Base-by-base conservation (phyloP, 164 flowering plant species). In the Umbellularia californica region DNA sequence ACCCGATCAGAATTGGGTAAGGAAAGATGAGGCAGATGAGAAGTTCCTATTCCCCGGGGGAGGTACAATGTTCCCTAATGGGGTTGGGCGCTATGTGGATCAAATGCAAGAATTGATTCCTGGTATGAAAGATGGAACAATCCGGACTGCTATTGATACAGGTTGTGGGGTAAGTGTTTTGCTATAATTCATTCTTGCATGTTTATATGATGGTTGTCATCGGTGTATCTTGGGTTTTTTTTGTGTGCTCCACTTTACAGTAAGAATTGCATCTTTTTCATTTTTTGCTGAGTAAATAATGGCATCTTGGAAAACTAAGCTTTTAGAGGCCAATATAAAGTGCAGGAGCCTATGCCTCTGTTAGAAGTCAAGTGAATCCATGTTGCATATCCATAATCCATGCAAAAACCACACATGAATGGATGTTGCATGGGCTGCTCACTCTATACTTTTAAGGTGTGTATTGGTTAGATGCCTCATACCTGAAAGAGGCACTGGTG, bases 31-130 rank as follows among this genome's bases (percentile, higher is more conserved):
- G 60, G 86, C 90, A 85, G 99, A 95, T 58, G 99, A 94, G 65
- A 93, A 96, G 78, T 96, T 96, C 76, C 79, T 85, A 35, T 96
- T 96, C 78, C 99, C 99, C 71, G 98, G 99, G 60, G 99, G 98
- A 62, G 99, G 99, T 74, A 94, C 98, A 28, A 96, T 96, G 99
- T 96, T 96, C 79, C 99, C 99, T 2, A 83, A 73, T 14, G 99
- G 98, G 71, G 99, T 96, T 70, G 67, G 97, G 79, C 86, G 82
- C 2, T 96, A 96, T 77, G 98, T 94, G 30, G 98, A 94, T 84
- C 76, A 86, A 81, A 96, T 96, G 99, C 82, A 82, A 83, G 89
- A 88, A 76, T 84, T 96, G 82, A 94, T 96, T 77, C 99, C 98
- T 55, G 97, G 85, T 73, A 92, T 94, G 98, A 84, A 84, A 77